Evolutionary conservation across 1,284 basidiomycete species (phyloP).

Genomic region (Spongispora temasekensis): DNA sequence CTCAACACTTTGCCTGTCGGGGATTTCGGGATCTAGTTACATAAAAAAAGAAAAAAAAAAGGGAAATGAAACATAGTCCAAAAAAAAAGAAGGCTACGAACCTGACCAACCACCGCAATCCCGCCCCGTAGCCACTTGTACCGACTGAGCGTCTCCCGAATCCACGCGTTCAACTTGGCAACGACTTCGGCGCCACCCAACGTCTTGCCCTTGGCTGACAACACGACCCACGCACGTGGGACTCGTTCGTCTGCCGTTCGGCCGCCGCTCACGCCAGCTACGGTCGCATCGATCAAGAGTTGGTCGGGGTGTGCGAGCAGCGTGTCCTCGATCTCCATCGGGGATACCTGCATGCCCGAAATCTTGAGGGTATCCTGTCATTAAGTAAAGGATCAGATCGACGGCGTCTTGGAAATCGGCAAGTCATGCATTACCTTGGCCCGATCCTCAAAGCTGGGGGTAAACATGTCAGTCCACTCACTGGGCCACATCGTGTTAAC

Average conservation of each 20-base stretch:
- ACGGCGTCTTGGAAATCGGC: background rate
- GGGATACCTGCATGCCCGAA: conserved; percentile 74
- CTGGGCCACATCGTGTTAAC: background rate
- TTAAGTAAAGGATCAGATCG: conserved; percentile 8
- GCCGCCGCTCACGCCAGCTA: conserved; percentile 70
- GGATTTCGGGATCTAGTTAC: conserved; percentile 65
- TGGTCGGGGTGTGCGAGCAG: conserved; percentile 58
- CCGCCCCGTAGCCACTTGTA: conserved; percentile 75
- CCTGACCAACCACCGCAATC: conserved; percentile 62
- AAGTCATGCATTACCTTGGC: conserved; percentile 27
- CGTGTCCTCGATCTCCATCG: conserved; percentile 68
- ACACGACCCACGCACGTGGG: conserved; percentile 73
- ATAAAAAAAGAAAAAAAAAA: background rate
- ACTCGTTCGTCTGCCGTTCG: conserved; percentile 67
- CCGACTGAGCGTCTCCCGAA: conserved; percentile 59
- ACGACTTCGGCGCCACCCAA: conserved; percentile 46
- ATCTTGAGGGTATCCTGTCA: conserved; percentile 69
- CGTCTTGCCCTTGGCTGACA: conserved; percentile 52
- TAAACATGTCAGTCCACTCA: background rate
- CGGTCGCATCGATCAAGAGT: conserved; percentile 60
- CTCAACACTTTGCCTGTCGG: conserved; percentile 70
- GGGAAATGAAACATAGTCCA: too few relatives aligned
- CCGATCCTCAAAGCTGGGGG: conserved; percentile 30
- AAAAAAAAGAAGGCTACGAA: conserved; percentile 35
- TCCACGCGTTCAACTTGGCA: conserved; percentile 57